Evolutionary conservation across 257 asterid genomes (phyloP), one percentile per base, ranked within the genome.

Genomic region (Plantago major): DNA sequence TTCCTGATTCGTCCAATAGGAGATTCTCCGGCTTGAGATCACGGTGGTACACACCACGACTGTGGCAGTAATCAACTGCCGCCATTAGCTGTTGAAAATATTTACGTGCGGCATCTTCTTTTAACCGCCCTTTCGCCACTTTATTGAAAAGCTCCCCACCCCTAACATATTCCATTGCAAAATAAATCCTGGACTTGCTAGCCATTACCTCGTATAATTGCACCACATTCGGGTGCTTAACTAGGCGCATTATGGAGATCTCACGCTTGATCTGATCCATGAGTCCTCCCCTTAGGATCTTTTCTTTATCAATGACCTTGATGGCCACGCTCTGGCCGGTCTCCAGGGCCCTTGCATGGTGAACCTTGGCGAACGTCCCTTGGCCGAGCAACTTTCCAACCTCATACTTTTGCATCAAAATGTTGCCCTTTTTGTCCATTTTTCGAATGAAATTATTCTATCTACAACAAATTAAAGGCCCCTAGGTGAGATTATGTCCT

Each of bases 1-100:
- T 89, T 9, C 91, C 97, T 0, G 28, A 65, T 64, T 89, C 96
- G 17, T 92, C 96, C 11, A 89, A 82, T 16, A 92, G 85, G 71
- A 92, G 94, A 55, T 92, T 92, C 62, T 92, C 96, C 0, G 98
- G 98, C 82, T 91, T 91, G 15, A 91, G 75, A n/a, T n/a, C n/a
- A n/a, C n/a, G n/a, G n/a, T n/a, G n/a, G n/a, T n/a, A n/a, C n/a
- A n/a, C n/a, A n/a, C 94, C 96, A 0, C 94, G 79, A 72, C 96
- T 84, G 44, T 91, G 98, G 71, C 98, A 91, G 64, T 80, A 91
- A 56, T 91, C 98, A 1, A 91, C 90, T 9, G 96, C 95, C 0
- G 94, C 92, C 10, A 91, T 48, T 33, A 91, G 67, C 53, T 88
- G 98, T 47, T 88, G 96, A 70, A 88, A 88, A 58, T 90, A 90